Conservation (phyloP, 805 yeast species). For the Wickerhamiella alocasiicola region DNA sequence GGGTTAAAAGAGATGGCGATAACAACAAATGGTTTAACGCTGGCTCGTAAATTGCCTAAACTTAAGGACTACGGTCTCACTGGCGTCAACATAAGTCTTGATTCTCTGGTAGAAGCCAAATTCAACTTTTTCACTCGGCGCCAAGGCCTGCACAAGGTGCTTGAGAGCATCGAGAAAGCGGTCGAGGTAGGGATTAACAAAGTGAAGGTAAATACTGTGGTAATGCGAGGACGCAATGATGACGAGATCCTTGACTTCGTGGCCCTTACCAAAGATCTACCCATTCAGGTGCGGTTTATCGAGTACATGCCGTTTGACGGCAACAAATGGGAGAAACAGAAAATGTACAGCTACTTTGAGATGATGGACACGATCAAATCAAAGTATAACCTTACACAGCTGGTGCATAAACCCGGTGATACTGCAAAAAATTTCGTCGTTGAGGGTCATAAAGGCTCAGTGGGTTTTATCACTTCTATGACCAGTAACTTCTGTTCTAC, state of each 20-base stretch:
- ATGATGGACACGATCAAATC: conserved; percentile 25
- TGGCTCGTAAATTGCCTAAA: conserved; percentile 36
- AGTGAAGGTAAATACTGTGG: conserved; percentile 39
- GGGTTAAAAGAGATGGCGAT: conserved; percentile 39
- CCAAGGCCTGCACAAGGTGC: conserved; percentile 36
- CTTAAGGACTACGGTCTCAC: conserved; percentile 35
- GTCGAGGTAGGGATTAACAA: conserved; percentile 34
- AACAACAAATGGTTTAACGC: conserved; percentile 41
- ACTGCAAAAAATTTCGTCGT: conserved; percentile 37
- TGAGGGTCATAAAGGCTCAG: conserved; percentile 33
- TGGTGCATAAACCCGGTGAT: conserved; percentile 30
- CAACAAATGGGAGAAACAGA: conserved; percentile 37
- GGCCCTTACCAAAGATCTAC: conserved; percentile 29
- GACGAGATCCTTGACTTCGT: conserved; percentile 41
- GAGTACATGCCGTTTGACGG: conserved; percentile 52
- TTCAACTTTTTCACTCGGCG: conserved; percentile 38
- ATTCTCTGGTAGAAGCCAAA: conserved; percentile 41
- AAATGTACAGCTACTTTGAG: conserved; percentile 36
- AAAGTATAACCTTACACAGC: conserved; percentile 26
- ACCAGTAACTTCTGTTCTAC: conserved; percentile 40
- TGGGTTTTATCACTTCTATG: conserved; percentile 47
- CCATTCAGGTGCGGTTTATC: conserved; percentile 40
- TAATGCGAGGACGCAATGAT: conserved; percentile 38
- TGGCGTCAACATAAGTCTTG: conserved; percentile 37
- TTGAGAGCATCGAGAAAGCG: conserved; percentile 35